These are phyloP conservation scores for Fusarium cyanostomum DNA, from an alignment of 2,329 filamentous ascomycete genomes.

Conservation along the genomic window DNA sequence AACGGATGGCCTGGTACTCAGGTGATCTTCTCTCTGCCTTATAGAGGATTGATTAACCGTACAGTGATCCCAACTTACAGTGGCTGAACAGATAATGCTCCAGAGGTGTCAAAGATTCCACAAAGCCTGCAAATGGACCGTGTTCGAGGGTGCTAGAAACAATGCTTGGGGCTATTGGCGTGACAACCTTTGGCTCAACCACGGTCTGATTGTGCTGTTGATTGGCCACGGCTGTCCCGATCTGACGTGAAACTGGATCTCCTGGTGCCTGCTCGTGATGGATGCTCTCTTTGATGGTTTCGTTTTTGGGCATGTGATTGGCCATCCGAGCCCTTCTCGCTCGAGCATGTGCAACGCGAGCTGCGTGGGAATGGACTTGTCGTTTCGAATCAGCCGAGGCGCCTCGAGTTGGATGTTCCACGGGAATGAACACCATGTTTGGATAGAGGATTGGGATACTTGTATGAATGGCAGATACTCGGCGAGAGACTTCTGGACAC, in stretches of 20 bases:
- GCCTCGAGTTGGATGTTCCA: neutral
- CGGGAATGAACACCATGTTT: neutral
- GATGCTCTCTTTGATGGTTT: neutral
- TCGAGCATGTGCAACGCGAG: constrained; percentile 5
- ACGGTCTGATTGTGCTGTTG: fast-evolving
- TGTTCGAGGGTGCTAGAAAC: neutral
- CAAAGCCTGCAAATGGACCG: neutral
- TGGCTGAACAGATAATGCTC: constrained; percentile 7
- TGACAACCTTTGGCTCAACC: no score
- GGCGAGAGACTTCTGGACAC: no score
- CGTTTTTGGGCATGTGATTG: neutral
- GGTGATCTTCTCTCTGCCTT: no score
- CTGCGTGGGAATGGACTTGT: constrained; percentile 10
- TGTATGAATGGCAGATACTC: no score
- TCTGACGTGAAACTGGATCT: fast-evolving
- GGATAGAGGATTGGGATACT: neutral
- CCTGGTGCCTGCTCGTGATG: neutral
- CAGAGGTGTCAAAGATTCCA: neutral
- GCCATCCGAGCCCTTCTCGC: neutral
- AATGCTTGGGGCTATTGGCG: neutral
- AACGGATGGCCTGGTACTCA: no score
- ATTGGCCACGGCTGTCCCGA: fast-evolving
- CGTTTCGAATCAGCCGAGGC: constrained; percentile 4
- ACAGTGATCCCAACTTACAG: neutral
- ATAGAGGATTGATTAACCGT: neutral